Base-by-base conservation (phyloP, 306 rosid genomes). In the Lathyrus aphaca region DNA sequence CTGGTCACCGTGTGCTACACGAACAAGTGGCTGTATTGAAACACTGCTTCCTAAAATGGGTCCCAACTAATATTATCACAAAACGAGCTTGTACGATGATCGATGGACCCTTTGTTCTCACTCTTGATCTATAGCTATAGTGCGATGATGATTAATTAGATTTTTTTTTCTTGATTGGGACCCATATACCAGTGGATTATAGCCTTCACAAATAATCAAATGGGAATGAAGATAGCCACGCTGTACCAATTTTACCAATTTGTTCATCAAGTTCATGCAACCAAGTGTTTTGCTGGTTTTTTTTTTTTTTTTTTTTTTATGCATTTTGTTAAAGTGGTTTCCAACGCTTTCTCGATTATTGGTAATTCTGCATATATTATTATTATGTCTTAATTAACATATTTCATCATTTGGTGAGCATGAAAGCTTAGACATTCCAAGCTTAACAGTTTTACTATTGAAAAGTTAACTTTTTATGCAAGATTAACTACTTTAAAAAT, bases 31-130 rank as follows among this genome's bases (percentile, higher is more conserved):
- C 25, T 1, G 25, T 23, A 1, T 1, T 23, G 25, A 23, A 23
- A 23, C 25, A 23, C 25, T 23, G 3, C 3, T 23, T 23, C 3
- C 25, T 0, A 1, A 25, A 11, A n/a, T 68, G 86, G 83, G 87
- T 30, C 89, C 86, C 74, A 3, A 35, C 1, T 23, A 4, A 4
- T n/a, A 74, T 67, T 59, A 79, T 83, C 80, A 71, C 49, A 50
- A 18, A 81, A 64, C 75, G 50, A 64, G 79, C 57, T 74, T 64
- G 80, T 83, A 80, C 86, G 84, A 87, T 71, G 84, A 84, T 84
- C 71, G 43, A 43, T 13, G 43, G 45, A 21, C 51, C 76, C 77
- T 44, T 46, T 44, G 14, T 35, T 35, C 39, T 35, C 9, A 35
- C 39, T 35, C 39, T 35, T 35, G 39, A 7, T 35, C 10, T 7